A percentile compares a stretch with the other conserved stretches of the same genome.
Conservation (phyloP, 75 land plant species). For the Chamaecyparis obtusa region DNA sequence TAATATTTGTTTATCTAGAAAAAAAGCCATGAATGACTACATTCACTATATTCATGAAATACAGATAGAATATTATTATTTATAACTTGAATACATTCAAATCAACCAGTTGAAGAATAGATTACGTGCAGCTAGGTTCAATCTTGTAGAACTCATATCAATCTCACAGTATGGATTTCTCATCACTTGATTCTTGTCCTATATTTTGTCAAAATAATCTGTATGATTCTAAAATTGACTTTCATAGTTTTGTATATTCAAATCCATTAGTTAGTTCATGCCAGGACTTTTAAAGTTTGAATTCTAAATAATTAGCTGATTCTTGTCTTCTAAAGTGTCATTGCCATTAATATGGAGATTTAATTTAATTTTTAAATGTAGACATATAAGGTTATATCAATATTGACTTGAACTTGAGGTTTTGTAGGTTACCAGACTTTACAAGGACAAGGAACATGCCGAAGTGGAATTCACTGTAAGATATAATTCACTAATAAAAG, state of each 20-base stretch:
- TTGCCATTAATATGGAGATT: background rate
- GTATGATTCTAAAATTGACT: background rate
- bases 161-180: background rate
- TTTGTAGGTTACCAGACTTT: slow-evolving; percentile 72
- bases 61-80: background rate
- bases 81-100: background rate
- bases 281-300: background rate
- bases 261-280: background rate
- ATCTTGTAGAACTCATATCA: background rate
- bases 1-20: background rate
- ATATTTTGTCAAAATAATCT: background rate
- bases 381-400: background rate
- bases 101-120: background rate
- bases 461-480: slow-evolving; percentile 91
- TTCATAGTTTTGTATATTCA: background rate
- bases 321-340: background rate
- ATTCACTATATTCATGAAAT: background rate
- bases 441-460: slow-evolving; percentile 81
- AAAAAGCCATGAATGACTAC: background rate
- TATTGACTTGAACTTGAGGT: background rate
- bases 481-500: background rate
- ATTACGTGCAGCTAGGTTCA: background rate
- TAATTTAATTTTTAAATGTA: background rate
- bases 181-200: background rate
- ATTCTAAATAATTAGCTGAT: background rate